Percentiles rank a stretch among this genome's conserved stretches.
Evolutionary conservation across 169 alveolate genomes (phyloP).

Genomic region (Plasmodium ovale): DNA sequence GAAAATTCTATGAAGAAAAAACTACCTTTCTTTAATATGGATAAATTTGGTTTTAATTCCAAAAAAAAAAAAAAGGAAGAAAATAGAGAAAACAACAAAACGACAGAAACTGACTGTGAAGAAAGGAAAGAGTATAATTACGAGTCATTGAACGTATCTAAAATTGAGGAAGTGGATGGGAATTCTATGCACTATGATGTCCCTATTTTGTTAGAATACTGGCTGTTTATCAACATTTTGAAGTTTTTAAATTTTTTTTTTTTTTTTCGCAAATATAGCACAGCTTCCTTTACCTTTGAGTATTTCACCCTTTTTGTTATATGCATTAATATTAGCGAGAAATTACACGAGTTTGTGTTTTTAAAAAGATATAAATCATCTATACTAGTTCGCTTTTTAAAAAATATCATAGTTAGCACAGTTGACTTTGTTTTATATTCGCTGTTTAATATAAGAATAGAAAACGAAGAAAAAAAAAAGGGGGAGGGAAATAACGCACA

Average conservation of each 20-base stretch:
- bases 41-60: slow-evolving; percentile 8
- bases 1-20: slow-evolving; percentile 3
- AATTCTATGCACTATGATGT: slow-evolving; percentile 29
- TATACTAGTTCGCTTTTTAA: slow-evolving; percentile 39
- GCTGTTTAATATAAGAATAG: slow-evolving; percentile 49
- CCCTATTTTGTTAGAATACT: slow-evolving; percentile 48
- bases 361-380: slow-evolving; percentile 61
- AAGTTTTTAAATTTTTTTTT: slow-evolving; percentile 18
- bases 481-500: neutral
- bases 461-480: slow-evolving; percentile 26
- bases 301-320: slow-evolving; percentile 42
- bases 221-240: slow-evolving; percentile 56
- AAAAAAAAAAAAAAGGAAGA: slow-evolving; percentile 1
- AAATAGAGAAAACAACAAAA: neutral
- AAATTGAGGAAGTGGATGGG: neutral
- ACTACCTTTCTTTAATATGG: neutral
- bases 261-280: slow-evolving; percentile 30
- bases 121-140: neutral
- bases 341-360: slow-evolving; percentile 54
- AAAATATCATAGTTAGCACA: slow-evolving; percentile 28
- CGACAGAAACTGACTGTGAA: neutral
- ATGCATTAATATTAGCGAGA: slow-evolving; percentile 47
- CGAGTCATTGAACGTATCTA: neutral
- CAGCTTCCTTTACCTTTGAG: slow-evolving; percentile 22
- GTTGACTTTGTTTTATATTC: slow-evolving; percentile 48